Conservation (phyloP, 2,329 filamentous ascomycete genomes). For the Diplocarpon mali region DNA sequence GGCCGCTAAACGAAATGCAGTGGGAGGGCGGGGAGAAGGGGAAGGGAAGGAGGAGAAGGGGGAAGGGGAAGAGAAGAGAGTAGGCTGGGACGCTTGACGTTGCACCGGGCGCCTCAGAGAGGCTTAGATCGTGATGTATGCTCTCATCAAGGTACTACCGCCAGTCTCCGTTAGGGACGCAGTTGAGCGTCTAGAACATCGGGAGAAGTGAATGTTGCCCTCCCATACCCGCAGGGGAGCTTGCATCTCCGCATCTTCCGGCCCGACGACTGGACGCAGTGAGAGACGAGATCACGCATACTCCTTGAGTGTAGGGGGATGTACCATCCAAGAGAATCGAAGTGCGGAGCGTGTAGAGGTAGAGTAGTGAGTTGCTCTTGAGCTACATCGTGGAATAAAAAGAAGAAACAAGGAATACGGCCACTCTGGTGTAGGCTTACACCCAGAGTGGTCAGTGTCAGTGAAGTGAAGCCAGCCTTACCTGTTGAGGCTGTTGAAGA, state of each 20-base stretch:
- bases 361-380: too few species aligned
- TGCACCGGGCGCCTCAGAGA: conserved; percentile 22
- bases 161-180: conserved; percentile 7
- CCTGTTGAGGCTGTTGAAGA: background rate
- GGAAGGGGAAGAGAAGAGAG: conserved; percentile 1
- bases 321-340: background rate
- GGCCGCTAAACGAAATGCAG: conserved; percentile 9
- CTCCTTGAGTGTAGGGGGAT: background rate
- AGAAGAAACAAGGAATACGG: too few species aligned
- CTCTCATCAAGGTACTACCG: conserved; percentile 8
- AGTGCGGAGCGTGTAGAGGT: too few species aligned
- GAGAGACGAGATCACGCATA: too few species aligned
- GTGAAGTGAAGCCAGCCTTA: too few species aligned
- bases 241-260: conserved; percentile 3
- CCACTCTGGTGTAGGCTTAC: too few species aligned
- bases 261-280: too few species aligned
- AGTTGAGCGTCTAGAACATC: conserved; percentile 18
- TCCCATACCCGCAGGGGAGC: conserved; percentile 7
- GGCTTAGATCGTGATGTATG: conserved; percentile 16
- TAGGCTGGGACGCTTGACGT: conserved; percentile 11
- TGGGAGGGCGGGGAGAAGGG: background rate
- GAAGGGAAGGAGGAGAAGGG: too few species aligned
- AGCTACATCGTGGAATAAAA: too few species aligned
- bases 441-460: too few species aligned
- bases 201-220: conserved; percentile 16